These are phyloP conservation scores for Xylariaceae sp. DNA, from an alignment of 2,329 filamentous ascomycete genomes.

Conservation along the genomic window DNA sequence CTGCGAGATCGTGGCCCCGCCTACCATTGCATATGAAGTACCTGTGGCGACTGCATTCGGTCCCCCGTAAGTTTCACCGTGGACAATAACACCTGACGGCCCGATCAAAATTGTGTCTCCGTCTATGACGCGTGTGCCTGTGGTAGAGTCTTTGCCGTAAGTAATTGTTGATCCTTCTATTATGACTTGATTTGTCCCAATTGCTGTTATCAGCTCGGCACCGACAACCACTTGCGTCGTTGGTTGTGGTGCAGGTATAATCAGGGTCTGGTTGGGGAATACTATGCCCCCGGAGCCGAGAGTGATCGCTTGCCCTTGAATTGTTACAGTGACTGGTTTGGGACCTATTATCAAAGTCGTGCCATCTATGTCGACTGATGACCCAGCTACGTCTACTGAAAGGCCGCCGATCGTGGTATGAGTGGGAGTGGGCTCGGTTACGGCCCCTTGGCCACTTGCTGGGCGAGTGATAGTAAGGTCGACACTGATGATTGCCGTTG, in stretches of 20 bases:
- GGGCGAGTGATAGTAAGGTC: slow-evolving; percentile 46
- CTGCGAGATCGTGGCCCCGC: slow-evolving; percentile 52
- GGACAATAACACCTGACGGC: slow-evolving; percentile 41
- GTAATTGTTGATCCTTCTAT: slow-evolving; percentile 44
- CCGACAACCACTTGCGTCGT: slow-evolving; percentile 47
- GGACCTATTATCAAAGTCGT: slow-evolving; percentile 42
- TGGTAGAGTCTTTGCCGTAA: slow-evolving; percentile 39
- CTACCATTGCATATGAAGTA: slow-evolving; percentile 47
- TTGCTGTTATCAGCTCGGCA: slow-evolving; percentile 45
- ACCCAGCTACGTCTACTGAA: slow-evolving; percentile 41
- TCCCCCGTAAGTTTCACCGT: slow-evolving; percentile 44
- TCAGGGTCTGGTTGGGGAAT: slow-evolving; percentile 38
- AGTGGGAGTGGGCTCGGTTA: slow-evolving; percentile 36
- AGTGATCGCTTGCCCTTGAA: slow-evolving; percentile 26
- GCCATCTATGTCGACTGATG: slow-evolving; percentile 41
- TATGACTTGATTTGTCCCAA: slow-evolving; percentile 41
- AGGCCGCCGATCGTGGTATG: slow-evolving; percentile 40
- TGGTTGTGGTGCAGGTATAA: slow-evolving; percentile 32
- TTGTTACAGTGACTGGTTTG: slow-evolving; percentile 34
- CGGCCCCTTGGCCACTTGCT: slow-evolving; percentile 26
- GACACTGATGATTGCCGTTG: slow-evolving; percentile 43
- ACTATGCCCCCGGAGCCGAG: slow-evolving; percentile 32
- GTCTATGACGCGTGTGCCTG: slow-evolving; percentile 40
- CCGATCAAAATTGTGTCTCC: slow-evolving; percentile 53
- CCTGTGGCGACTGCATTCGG: slow-evolving; percentile 32